These are phyloP conservation scores for Backusella morwellensis DNA, from an alignment of 192 early-diverging fungal species.

Conservation along the genomic window DNA sequence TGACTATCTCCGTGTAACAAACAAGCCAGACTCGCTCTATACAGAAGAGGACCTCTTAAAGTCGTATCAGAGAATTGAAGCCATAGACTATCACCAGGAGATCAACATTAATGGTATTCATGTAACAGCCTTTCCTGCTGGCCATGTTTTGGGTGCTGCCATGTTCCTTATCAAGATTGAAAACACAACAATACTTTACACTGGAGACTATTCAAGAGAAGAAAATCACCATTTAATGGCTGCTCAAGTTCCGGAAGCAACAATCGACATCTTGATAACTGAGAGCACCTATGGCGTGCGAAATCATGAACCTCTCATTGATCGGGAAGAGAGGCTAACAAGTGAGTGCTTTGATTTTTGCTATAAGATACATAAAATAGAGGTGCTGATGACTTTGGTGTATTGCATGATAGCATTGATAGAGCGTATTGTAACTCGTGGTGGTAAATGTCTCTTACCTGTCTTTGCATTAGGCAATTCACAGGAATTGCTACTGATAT, in stretches of 20 bases:
- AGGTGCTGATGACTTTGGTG: neutral
- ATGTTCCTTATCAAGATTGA: constrained; percentile 95
- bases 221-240: constrained; percentile 98
- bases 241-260: constrained; percentile 81
- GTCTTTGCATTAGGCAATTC: constrained; percentile 96
- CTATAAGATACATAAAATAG: neutral
- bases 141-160: constrained; percentile 96
- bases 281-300: constrained; percentile 98
- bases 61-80: constrained; percentile 86
- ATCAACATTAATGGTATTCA: constrained; percentile 91
- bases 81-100: constrained; percentile 95
- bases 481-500: constrained; percentile 93
- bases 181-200: constrained; percentile 89
- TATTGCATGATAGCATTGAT: constrained; percentile 45
- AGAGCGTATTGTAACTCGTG: constrained; percentile 76
- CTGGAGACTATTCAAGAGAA: constrained; percentile 98
- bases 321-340: constrained; percentile 88
- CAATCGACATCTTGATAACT: constrained; percentile 90
- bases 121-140: constrained; percentile 95
- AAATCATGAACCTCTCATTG: constrained; percentile 90
- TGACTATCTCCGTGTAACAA: constrained; percentile 92
- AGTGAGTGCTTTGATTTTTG: constrained; percentile 29
- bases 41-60: constrained; percentile 84
- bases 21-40: constrained; percentile 81
- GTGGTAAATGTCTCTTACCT: constrained; percentile 93